Percentiles rank a stretch among this genome's conserved stretches.
Evolutionary conservation across 202 grass and related monocot genomes (phyloP).

Genomic region (Panicum hallii): DNA sequence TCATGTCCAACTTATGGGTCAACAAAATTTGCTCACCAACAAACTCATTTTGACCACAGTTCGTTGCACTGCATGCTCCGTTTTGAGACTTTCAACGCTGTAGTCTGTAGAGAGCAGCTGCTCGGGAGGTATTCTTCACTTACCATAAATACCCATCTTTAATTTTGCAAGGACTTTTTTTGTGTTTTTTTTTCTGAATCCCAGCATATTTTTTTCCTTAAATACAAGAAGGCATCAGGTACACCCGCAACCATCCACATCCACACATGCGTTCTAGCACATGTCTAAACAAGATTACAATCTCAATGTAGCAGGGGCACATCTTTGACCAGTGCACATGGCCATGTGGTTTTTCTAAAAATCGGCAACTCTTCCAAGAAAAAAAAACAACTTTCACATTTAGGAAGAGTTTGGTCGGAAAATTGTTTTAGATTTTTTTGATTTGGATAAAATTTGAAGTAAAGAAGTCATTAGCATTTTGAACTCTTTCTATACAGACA

Average conservation of each 20-base stretch:
- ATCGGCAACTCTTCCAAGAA: too few relatives aligned
- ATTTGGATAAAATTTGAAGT: background rate
- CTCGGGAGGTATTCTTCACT: background rate
- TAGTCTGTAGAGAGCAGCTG: background rate
- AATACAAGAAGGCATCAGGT: background rate
- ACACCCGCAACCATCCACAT: too few relatives aligned
- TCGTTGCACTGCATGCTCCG: background rate
- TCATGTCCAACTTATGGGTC: background rate
- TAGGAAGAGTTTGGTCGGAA: too few relatives aligned
- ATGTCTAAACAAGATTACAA: too few relatives aligned
- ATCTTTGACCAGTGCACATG: too few relatives aligned
- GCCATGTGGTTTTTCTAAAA: too few relatives aligned
- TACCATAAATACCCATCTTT: background rate
- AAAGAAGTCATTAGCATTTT: background rate
- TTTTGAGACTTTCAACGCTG: background rate
- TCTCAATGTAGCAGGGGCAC: too few relatives aligned
- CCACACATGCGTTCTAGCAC: too few relatives aligned
- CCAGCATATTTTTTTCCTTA: background rate
- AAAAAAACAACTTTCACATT: too few relatives aligned
- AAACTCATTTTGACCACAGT: background rate
- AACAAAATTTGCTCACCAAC: constrained; percentile 39
- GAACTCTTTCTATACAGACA: background rate
- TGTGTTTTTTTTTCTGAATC: background rate
- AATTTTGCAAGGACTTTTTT: background rate
- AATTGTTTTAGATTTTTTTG: background rate